These are phyloP conservation scores for Hirschioporus abietinus DNA, from an alignment of 768 basidiomycete genomes.

Conservation along the genomic window DNA sequence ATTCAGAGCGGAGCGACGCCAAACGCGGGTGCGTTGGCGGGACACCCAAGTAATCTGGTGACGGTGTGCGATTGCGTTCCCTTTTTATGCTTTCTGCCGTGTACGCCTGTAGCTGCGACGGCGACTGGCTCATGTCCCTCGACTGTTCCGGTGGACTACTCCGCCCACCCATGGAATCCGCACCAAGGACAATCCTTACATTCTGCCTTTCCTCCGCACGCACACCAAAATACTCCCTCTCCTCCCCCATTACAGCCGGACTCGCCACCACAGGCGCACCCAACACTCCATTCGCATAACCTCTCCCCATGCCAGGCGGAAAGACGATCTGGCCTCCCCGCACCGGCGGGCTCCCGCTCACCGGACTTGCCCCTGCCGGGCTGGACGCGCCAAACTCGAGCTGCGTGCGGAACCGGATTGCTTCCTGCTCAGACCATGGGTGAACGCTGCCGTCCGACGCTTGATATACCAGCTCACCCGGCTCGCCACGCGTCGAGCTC, in stretches of 20 bases:
- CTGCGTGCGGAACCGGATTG: slow-evolving; percentile 15
- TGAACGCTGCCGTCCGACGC: not conserved
- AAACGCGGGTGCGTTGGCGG: not conserved
- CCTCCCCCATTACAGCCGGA: slow-evolving; percentile 31
- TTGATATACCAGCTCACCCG: slow-evolving; percentile 2
- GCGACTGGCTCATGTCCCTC: slow-evolving; percentile 1
- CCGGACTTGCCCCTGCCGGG: slow-evolving; percentile 17
- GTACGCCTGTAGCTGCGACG: slow-evolving; percentile 9
- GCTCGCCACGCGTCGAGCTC: not conserved
- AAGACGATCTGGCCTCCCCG: slow-evolving; percentile 19
- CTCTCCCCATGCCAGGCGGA: slow-evolving; percentile 12
- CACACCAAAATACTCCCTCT: slow-evolving; percentile 21
- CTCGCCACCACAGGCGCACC: slow-evolving; percentile 17
- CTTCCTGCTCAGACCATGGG: slow-evolving; percentile 12
- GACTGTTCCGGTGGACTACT: slow-evolving; percentile 31
- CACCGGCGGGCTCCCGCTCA: slow-evolving; percentile 17
- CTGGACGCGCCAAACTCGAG: slow-evolving; percentile 11
- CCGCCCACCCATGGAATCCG: slow-evolving; percentile 35
- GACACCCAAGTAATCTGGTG: not conserved
- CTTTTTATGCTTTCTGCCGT: slow-evolving; percentile 18
- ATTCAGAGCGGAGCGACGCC: not conserved
- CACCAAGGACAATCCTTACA: slow-evolving; percentile 28
- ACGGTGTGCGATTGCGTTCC: slow-evolving; percentile 10
- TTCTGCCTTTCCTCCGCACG: slow-evolving; percentile 18
- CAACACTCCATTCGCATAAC: slow-evolving; percentile 19